These are phyloP conservation scores for Cladosporium sp. DNA, from an alignment of 2,329 filamentous ascomycete species.

Conservation along the genomic window DNA sequence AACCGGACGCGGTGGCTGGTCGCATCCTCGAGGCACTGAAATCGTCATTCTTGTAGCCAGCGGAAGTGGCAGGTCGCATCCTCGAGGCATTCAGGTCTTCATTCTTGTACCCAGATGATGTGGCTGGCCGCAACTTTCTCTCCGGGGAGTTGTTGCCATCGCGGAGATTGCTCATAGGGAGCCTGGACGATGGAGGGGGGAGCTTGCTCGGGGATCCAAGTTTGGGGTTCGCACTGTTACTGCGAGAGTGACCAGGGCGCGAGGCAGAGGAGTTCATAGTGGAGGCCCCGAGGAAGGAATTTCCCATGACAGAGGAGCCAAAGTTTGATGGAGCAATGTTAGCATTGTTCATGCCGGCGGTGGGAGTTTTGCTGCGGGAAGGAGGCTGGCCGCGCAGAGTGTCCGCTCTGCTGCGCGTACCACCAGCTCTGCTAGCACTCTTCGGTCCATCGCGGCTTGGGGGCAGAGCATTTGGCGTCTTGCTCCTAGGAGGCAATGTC, in stretches of 20 bases:
- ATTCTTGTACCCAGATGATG: slow-evolving; percentile 30
- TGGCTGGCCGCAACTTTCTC: slow-evolving; percentile 47
- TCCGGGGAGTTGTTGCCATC: slow-evolving; percentile 78
- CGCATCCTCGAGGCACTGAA: slow-evolving; percentile 36
- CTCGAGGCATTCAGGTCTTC: no score
- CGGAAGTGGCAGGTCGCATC: slow-evolving; percentile 22
- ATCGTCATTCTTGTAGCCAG: slow-evolving; percentile 35
- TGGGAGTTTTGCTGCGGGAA: slow-evolving; percentile 41
- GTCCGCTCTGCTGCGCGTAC: slow-evolving; percentile 30
- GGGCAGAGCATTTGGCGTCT: slow-evolving; percentile 56
- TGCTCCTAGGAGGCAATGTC: slow-evolving; percentile 52
- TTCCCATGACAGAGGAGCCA: slow-evolving; percentile 26
- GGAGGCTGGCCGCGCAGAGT: slow-evolving; percentile 40
- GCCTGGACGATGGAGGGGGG: slow-evolving; percentile 51
- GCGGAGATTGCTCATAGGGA: slow-evolving; percentile 63
- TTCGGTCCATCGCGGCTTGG: slow-evolving; percentile 26
- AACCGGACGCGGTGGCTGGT: slow-evolving; percentile 35
- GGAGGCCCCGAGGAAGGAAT: slow-evolving; percentile 20
- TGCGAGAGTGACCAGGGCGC: slow-evolving; percentile 16
- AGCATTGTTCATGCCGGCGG: slow-evolving; percentile 26
- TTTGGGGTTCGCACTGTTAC: slow-evolving; percentile 34
- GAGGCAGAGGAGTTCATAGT: slow-evolving; percentile 33
- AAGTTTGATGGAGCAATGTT: slow-evolving; percentile 25
- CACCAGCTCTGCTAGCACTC: slow-evolving; percentile 22
- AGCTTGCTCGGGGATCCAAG: slow-evolving; percentile 55